phyloP scores from a whole-genome alignment of 2,329 filamentous ascomycete species.

The Botryotinia narcissicola region DNA sequence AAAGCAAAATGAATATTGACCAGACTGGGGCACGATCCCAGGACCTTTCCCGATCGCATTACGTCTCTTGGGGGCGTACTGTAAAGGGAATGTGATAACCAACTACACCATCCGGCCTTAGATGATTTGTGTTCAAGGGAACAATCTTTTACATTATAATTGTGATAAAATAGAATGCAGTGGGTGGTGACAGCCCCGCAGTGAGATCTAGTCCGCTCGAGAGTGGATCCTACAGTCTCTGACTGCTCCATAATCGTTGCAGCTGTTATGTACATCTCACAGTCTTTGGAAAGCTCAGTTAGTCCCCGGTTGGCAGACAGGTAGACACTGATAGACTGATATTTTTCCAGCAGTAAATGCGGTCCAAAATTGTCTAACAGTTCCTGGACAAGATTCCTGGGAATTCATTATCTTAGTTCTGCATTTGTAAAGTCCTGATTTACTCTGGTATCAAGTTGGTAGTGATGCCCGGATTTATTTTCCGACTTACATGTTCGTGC shows the following conservation, averaged over 20 bases:
- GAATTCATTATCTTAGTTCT: not conserved
- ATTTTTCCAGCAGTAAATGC: not conserved
- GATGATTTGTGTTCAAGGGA: fast-evolving
- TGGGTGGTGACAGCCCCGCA: not conserved
- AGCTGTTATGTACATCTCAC: not conserved
- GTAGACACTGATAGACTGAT: not conserved
- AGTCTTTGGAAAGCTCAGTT: not conserved
- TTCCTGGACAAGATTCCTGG: not conserved
- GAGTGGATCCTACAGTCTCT: not conserved
- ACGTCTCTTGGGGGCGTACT: not conserved
- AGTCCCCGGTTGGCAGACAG: not conserved
- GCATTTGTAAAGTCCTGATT: not conserved
- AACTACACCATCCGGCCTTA: constrained; percentile 16
- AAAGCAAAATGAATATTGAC: not conserved
- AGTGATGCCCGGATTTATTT: not conserved
- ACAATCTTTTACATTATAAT: fast-evolving
- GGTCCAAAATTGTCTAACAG: not conserved
- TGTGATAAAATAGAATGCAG: fast-evolving
- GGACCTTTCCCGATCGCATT: not conserved
- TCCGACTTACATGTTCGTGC: not conserved
- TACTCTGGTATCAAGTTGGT: not conserved
- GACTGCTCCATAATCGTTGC: not conserved
- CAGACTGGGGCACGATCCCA: constrained; percentile 13
- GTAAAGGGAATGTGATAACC: constrained; percentile 15
- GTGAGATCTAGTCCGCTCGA: not conserved